Evolutionary conservation across 2,329 filamentous ascomycete species (phyloP).

Genomic region (Fusarium compactum): DNA sequence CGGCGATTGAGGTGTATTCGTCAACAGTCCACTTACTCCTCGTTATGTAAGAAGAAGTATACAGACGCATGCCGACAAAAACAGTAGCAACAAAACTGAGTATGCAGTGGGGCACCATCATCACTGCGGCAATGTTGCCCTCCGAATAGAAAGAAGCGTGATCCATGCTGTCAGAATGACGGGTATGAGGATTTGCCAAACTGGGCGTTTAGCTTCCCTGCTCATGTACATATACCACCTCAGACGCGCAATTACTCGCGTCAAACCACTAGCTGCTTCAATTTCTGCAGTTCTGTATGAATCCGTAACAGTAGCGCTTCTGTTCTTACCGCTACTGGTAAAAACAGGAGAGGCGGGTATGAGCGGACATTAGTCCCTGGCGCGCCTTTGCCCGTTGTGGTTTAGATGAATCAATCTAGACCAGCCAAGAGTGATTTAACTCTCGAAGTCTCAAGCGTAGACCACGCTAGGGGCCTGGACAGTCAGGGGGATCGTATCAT

Average conservation of each 20-base stretch:
- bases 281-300: not conserved
- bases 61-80: not conserved
- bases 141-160: not conserved
- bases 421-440: no score
- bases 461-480: not conserved
- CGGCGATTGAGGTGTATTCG: not conserved
- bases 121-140: not conserved
- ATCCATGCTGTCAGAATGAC: not conserved
- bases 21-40: not conserved
- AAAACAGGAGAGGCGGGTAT: not conserved
- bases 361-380: not conserved
- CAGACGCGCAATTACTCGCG: not conserved
- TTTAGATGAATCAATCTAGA: not conserved
- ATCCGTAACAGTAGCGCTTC: not conserved
- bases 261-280: not conserved
- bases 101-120: not conserved
- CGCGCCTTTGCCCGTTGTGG: not conserved
- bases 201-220: not conserved
- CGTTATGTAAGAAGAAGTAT: not conserved
- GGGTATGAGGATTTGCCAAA: not conserved
- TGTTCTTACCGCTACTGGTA: not conserved
- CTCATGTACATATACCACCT: not conserved
- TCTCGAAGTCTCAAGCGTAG: not conserved
- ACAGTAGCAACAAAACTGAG: not conserved
- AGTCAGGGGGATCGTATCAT: not conserved